phyloP scores from a whole-genome alignment of 805 yeast species.

The Starmerella kuoi region DNA sequence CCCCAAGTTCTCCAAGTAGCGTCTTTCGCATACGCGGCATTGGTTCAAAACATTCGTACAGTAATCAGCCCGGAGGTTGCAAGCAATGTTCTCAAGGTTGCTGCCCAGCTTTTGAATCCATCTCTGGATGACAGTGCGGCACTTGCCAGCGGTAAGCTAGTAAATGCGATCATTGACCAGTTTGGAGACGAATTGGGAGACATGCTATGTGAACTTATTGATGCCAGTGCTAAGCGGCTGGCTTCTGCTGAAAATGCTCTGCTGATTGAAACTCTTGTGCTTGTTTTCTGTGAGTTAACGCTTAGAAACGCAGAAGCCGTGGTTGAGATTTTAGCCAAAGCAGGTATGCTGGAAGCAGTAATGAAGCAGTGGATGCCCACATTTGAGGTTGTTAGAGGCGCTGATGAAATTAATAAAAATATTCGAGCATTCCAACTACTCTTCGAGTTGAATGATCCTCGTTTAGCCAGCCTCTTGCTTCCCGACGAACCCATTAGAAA shows the following conservation, averaged over 20 bases:
- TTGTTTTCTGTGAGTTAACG: constrained; percentile 64
- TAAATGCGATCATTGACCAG: constrained; percentile 45
- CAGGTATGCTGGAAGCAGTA: constrained; percentile 41
- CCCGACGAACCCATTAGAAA: constrained; percentile 56
- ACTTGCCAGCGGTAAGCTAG: constrained; percentile 58
- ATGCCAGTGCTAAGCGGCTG: constrained; percentile 61
- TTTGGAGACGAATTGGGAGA: constrained; percentile 34
- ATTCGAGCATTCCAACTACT: constrained; percentile 62
- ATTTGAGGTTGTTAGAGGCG: constrained; percentile 72
- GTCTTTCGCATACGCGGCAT: constrained; percentile 56
- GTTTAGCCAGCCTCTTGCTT: constrained; percentile 43
- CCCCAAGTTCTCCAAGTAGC: constrained; percentile 67
- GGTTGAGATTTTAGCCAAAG: constrained; percentile 43
- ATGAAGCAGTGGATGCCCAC: constrained; percentile 73
- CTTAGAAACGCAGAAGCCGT: constrained; percentile 50
- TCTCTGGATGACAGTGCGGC: constrained; percentile 70
- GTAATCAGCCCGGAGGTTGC: constrained; percentile 14
- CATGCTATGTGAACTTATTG: constrained; percentile 43
- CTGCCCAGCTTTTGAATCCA: constrained; percentile 60
- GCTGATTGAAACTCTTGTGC: constrained; percentile 63
- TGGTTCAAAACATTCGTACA: constrained; percentile 34
- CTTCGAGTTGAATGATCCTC: constrained; percentile 44
- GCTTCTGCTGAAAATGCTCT: constrained; percentile 53
- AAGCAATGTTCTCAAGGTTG: constrained; percentile 43
- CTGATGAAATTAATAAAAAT: constrained; percentile 50